Percentiles rank a stretch among this genome's conserved stretches.
Evolutionary conservation across 1,284 basidiomycete species (phyloP).

Genomic region (Melanopsichium pennsylvanicum): DNA sequence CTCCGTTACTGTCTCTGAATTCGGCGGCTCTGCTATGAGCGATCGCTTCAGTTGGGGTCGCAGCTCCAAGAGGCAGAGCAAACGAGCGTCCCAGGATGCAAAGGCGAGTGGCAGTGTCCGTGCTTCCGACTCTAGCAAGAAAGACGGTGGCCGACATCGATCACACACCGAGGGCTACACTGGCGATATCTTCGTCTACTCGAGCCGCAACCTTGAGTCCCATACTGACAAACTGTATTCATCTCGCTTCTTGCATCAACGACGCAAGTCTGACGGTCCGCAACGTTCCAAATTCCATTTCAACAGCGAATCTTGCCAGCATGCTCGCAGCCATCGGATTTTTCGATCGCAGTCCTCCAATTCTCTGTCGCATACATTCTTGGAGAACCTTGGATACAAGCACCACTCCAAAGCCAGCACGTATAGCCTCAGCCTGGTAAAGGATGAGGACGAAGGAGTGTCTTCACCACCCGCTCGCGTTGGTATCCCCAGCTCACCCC

Average conservation of each 20-base stretch:
- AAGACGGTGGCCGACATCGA: slow-evolving; percentile 21
- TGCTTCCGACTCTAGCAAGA: slow-evolving; percentile 3
- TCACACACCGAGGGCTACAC: slow-evolving; percentile 41
- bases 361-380: slow-evolving; percentile 27
- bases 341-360: slow-evolving; percentile 35
- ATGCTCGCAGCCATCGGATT: slow-evolving; percentile 20
- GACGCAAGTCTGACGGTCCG: slow-evolving; percentile 42
- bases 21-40: slow-evolving; percentile 29
- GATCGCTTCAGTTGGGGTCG: slow-evolving; percentile 47
- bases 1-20: slow-evolving; percentile 38
- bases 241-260: slow-evolving; percentile 30
- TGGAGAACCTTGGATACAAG: slow-evolving; percentile 13
- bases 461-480: not conserved
- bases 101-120: slow-evolving; percentile 10
- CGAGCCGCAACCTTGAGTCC: slow-evolving; percentile 24
- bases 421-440: slow-evolving; percentile 31
- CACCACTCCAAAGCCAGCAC: slow-evolving; percentile 26
- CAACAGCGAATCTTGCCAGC: not conserved
- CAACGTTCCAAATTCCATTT: slow-evolving; percentile 18
- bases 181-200: slow-evolving; percentile 40
- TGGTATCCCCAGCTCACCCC: slow-evolving; percentile 10
- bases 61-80: slow-evolving; percentile 30
- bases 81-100: slow-evolving; percentile 31
- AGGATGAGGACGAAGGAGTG: slow-evolving; percentile 24
- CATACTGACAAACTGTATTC: slow-evolving; percentile 9